phyloP scores from a whole-genome alignment of 2,329 filamentous ascomycete genomes.

The Emergomyces orientalis region DNA sequence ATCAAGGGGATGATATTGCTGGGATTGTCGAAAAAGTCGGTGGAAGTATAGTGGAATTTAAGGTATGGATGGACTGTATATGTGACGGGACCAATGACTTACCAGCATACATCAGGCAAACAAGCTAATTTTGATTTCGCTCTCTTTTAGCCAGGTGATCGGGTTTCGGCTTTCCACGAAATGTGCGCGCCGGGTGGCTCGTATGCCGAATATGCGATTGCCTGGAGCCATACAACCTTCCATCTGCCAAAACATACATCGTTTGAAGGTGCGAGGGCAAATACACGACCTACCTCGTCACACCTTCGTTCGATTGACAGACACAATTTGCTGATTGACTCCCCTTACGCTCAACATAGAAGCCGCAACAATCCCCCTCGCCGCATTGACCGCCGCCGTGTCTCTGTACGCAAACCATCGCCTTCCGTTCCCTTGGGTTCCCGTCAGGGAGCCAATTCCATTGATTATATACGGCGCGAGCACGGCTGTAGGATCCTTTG shows the following conservation, averaged over 20 bases:
- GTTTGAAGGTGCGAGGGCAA: constrained; percentile 40
- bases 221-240: constrained; percentile 46
- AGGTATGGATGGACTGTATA: constrained; percentile 18
- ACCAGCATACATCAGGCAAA: background rate
- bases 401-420: constrained; percentile 41
- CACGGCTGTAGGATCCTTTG: constrained; percentile 50
- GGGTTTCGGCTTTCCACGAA: constrained; percentile 42
- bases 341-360: constrained; percentile 25
- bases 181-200: constrained; percentile 44
- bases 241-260: constrained; percentile 42
- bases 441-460: constrained; percentile 28
- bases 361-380: constrained; percentile 49
- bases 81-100: background rate
- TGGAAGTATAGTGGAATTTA: constrained; percentile 44
- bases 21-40: constrained; percentile 45
- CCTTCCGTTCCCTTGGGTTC: constrained; percentile 43
- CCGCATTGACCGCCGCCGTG: constrained; percentile 46
- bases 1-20: constrained; percentile 44
- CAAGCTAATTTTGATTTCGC: background rate
- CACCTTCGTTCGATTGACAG: background rate
- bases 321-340: background rate
- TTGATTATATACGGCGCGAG: constrained; percentile 43
- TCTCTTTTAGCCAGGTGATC: constrained; percentile 40
- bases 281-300: background rate
- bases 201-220: constrained; percentile 50